phyloP scores from a whole-genome alignment of 2,329 filamentous ascomycete genomes.

The Zymoseptoria brevis region DNA sequence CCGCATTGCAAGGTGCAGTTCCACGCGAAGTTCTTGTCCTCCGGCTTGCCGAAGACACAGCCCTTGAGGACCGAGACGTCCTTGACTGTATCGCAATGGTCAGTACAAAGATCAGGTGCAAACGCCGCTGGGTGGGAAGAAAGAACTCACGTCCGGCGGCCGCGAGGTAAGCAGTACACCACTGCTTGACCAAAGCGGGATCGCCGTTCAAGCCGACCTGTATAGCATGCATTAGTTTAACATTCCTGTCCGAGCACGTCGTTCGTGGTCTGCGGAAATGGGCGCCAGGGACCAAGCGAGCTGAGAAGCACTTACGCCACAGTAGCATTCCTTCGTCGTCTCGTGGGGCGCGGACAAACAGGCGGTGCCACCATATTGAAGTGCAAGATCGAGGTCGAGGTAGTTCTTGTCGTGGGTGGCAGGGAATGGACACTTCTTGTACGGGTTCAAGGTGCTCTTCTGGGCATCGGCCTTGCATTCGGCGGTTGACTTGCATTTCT shows the following conservation, averaged over 20 bases:
- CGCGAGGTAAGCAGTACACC: neutral
- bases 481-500: neutral
- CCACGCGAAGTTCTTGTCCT: neutral
- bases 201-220: neutral
- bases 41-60: neutral
- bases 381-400: neutral
- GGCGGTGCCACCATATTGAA: neutral
- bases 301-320: neutral
- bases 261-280: neutral
- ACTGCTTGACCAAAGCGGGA: neutral
- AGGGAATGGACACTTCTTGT: neutral
- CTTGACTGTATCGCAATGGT: neutral
- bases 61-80: neutral
- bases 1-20: neutral
- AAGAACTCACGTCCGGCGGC: neutral
- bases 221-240: neutral
- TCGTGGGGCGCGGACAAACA: neutral
- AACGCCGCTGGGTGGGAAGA: neutral
- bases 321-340: neutral
- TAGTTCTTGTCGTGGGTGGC: neutral
- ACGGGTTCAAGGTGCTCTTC: neutral
- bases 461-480: neutral
- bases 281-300: neutral
- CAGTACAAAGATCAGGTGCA: neutral
- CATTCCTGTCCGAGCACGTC: neutral